Conservation (phyloP, 1,284 basidiomycete species). For the Sanguinoderma infundibulare region DNA sequence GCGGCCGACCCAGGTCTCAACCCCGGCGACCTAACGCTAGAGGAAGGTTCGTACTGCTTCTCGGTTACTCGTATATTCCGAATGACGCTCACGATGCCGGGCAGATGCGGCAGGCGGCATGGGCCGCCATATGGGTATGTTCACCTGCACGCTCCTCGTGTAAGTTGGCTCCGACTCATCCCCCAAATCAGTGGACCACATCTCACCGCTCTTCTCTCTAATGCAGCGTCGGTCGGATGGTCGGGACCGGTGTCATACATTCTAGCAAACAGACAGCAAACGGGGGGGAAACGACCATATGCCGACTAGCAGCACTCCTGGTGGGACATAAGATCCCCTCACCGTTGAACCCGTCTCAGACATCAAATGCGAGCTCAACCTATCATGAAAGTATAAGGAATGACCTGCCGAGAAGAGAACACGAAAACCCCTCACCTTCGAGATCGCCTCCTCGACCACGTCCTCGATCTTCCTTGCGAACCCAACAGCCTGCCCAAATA, state of each 20-base stretch:
- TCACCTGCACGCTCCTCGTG: conserved; percentile 37
- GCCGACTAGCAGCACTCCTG: too few relatives aligned
- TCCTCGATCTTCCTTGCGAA: conserved; percentile 2
- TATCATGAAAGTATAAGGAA: not conserved
- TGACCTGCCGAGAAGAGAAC: not conserved
- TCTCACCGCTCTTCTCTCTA: too few relatives aligned
- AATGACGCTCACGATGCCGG: not conserved
- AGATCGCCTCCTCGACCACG: conserved; percentile 1
- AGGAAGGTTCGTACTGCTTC: conserved; percentile 18
- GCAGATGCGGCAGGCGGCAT: conserved; percentile 36
- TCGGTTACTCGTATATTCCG: too few relatives aligned
- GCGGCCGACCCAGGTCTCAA: conserved; percentile 15
- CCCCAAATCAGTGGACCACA: too few relatives aligned
- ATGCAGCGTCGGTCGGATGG: conserved; percentile 53
- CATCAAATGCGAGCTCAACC: too few relatives aligned
- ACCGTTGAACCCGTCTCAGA: too few relatives aligned
- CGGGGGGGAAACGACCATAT: too few relatives aligned
- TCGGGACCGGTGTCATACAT: conserved; percentile 67
- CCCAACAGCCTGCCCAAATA: not conserved
- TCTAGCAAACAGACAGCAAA: too few relatives aligned
- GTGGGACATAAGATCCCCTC: too few relatives aligned
- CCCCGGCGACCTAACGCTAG: conserved; percentile 20
- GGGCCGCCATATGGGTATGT: conserved; percentile 36
- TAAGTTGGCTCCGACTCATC: conserved; percentile 20
- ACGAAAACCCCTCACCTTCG: not conserved